These are phyloP conservation scores for Ganoderma lucidum DNA, from an alignment of 1,284 basidiomycete genomes.

Conservation along the genomic window DNA sequence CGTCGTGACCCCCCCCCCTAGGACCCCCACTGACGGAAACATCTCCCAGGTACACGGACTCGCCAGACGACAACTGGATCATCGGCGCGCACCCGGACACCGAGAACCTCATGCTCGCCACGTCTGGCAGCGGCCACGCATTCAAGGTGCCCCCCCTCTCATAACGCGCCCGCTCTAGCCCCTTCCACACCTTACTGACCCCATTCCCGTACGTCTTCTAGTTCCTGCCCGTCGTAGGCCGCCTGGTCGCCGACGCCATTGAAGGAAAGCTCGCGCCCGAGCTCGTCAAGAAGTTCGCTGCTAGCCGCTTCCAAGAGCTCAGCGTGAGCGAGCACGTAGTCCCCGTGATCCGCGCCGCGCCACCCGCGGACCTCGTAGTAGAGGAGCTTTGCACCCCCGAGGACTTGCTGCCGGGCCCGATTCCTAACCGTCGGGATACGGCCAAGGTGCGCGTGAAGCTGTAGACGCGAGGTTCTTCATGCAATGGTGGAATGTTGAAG, in stretches of 20 bases:
- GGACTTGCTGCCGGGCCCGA: constrained; percentile 48
- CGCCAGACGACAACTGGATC: constrained; percentile 81
- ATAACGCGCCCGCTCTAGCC: neutral
- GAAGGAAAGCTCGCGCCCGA: constrained; percentile 65
- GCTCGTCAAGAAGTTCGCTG: constrained; percentile 62
- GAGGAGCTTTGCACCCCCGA: constrained; percentile 56
- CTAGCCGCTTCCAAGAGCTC: constrained; percentile 47
- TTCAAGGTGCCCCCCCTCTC: constrained; percentile 66
- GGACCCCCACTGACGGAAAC: neutral
- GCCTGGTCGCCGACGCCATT: constrained; percentile 76
- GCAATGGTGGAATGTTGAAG: neutral
- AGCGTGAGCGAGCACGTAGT: constrained; percentile 38
- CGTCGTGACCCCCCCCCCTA: neutral
- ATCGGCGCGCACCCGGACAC: constrained; percentile 73
- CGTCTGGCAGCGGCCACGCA: constrained; percentile 83
- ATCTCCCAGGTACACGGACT: constrained; percentile 69
- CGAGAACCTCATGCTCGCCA: constrained; percentile 70
- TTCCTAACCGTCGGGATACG: neutral
- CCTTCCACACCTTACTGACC: neutral
- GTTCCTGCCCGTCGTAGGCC: constrained; percentile 88
- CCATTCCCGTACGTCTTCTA: constrained; percentile 37
- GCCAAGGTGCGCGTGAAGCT: neutral
- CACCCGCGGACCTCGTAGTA: constrained; percentile 51
- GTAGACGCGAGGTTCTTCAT: neutral
- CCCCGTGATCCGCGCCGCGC: constrained; percentile 31